These are phyloP conservation scores for Fomes fomentarius DNA, from an alignment of 1,284 basidiomycete species.

Conservation along the genomic window DNA sequence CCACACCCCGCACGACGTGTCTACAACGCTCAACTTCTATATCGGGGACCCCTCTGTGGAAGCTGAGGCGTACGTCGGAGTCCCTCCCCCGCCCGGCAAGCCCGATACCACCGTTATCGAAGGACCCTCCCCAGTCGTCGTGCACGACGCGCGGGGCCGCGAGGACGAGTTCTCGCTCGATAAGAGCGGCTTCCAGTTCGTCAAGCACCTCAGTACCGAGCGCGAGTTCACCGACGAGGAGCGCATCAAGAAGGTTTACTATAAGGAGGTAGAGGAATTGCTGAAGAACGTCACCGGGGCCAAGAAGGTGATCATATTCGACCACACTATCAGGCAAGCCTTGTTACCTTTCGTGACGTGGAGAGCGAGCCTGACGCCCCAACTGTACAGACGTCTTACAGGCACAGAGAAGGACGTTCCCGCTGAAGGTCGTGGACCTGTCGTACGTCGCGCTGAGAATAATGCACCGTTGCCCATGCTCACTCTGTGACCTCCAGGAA, in stretches of 20 bases:
- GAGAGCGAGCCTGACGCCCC: too few species aligned
- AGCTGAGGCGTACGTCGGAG: conserved; percentile 31
- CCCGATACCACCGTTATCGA: conserved; percentile 28
- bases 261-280: conserved; percentile 43
- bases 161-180: conserved; percentile 37
- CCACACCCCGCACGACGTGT: conserved; percentile 26
- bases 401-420: too few species aligned
- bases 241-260: conserved; percentile 39
- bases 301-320: conserved; percentile 44
- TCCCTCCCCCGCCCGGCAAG: conserved; percentile 25
- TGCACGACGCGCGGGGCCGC: conserved; percentile 33
- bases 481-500: conserved; percentile 16
- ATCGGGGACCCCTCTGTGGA: conserved; percentile 20
- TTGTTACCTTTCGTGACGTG: too few species aligned
- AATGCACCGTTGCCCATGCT: too few species aligned
- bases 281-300: conserved; percentile 43
- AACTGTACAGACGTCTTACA: too few species aligned
- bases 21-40: conserved; percentile 31
- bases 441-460: too few species aligned
- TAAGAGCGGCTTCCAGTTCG: conserved; percentile 42
- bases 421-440: too few species aligned
- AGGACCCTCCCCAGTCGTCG: conserved; percentile 28
- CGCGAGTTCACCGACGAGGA: conserved; percentile 41
- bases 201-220: conserved; percentile 30
- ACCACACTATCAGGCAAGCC: conserved; percentile 33